Percentiles rank a stretch among this genome's conserved stretches.
These are phyloP conservation scores for Quercus phellos DNA, from an alignment of 331 rosid species.

Conservation along the genomic window DNA sequence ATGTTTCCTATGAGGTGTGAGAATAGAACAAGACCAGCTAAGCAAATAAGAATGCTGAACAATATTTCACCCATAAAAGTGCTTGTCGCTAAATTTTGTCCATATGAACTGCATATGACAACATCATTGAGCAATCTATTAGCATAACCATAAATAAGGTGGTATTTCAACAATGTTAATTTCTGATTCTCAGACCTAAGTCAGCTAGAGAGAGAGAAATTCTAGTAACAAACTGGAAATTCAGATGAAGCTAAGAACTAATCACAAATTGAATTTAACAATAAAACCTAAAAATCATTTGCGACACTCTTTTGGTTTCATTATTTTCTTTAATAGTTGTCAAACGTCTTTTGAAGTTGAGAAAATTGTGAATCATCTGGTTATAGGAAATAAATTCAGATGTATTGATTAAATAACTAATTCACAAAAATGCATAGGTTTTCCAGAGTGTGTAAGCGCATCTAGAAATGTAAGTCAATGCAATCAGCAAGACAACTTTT, in stretches of 20 bases:
- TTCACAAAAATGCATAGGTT: background rate
- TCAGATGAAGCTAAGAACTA: background rate
- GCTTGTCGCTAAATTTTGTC: slow-evolving; percentile 61
- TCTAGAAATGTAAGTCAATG: background rate
- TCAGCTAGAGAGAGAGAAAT: background rate
- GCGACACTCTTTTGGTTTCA: too few relatives aligned
- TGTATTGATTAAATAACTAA: background rate
- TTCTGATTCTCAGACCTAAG: background rate
- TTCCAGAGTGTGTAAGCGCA: background rate
- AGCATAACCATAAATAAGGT: background rate
- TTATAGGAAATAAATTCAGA: background rate
- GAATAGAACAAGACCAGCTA: slow-evolving; percentile 68
- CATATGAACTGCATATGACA: slow-evolving; percentile 58
- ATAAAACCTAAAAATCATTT: background rate
- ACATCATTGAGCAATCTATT: background rate
- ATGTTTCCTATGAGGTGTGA: slow-evolving; percentile 92
- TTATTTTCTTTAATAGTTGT: background rate
- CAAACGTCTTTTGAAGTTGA: background rate
- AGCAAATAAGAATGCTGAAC: slow-evolving; percentile 61
- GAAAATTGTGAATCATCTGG: background rate
- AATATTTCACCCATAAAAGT: slow-evolving; percentile 44
- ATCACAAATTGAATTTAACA: background rate
- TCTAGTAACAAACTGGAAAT: background rate
- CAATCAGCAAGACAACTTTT: background rate
- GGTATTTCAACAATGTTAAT: background rate